Conservation (phyloP, 805 yeast genomes). For the Ogataea trehaloabstinens region DNA sequence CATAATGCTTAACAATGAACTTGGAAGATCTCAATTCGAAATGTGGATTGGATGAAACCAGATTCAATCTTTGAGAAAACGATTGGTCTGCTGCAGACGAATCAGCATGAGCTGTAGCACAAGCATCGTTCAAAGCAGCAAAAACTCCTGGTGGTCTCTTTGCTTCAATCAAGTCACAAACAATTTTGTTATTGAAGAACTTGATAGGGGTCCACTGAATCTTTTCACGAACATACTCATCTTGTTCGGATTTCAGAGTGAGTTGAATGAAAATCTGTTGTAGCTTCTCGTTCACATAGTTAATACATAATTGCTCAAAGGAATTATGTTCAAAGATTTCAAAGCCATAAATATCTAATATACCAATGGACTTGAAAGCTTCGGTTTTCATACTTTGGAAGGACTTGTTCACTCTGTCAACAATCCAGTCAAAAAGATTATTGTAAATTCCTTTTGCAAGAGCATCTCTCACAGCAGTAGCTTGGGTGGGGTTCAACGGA, state of each 20-base stretch:
- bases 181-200: constrained; percentile 93
- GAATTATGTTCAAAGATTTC: constrained; percentile 95
- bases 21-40: constrained; percentile 86
- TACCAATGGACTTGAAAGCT: constrained; percentile 73
- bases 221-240: constrained; percentile 91
- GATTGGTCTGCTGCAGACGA: constrained; percentile 95
- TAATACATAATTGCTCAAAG: constrained; percentile 92
- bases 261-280: constrained; percentile 96
- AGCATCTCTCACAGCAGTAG: constrained; percentile 93
- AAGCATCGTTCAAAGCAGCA: constrained; percentile 94
- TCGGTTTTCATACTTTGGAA: constrained; percentile 48
- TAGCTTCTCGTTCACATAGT: constrained; percentile 91
- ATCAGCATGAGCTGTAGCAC: constrained; percentile 98
- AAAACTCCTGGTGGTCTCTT: constrained; percentile 94
- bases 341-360: constrained; percentile 93
- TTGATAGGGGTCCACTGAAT: constrained; percentile 97
- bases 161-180: constrained; percentile 93
- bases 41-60: constrained; percentile 79
- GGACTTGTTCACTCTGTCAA: constrained; percentile 81
- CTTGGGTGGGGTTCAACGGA: constrained; percentile 88
- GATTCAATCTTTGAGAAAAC: constrained; percentile 84
- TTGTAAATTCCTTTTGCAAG: constrained; percentile 91
- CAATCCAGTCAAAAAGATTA: constrained; percentile 95
- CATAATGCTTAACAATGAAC: constrained; percentile 92
- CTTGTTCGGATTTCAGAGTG: constrained; percentile 96